Evolutionary conservation across 1,284 basidiomycete genomes (phyloP).

Genomic region (Naganishia sp.): DNA sequence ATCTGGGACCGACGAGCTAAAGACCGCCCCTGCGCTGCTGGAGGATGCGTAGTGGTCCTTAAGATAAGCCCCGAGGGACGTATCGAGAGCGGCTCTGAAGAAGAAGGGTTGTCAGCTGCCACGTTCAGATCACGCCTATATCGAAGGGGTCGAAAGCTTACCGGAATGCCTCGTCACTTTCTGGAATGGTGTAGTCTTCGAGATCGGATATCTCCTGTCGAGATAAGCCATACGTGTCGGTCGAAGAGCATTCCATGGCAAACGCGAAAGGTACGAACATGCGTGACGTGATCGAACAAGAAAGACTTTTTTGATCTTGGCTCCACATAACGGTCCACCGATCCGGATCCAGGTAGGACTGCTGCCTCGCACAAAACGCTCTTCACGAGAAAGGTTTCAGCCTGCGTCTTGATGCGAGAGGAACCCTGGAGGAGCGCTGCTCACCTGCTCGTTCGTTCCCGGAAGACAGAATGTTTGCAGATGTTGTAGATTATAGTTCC

Average conservation of each 20-base stretch:
- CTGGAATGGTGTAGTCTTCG: conserved; percentile 71
- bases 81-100: conserved; percentile 67
- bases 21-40: conserved; percentile 71
- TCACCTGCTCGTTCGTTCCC: conserved; percentile 68
- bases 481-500: conserved; percentile 77
- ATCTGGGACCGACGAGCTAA: conserved; percentile 46
- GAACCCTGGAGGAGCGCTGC: neutral
- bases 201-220: conserved; percentile 15
- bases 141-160: conserved; percentile 47
- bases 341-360: conserved; percentile 40
- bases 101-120: neutral
- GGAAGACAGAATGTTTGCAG: conserved; percentile 76
- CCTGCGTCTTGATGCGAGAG: too few species aligned
- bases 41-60: conserved; percentile 66
- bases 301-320: conserved; percentile 74
- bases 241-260: conserved; percentile 7
- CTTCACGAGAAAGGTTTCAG: conserved; percentile 29
- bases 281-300: conserved; percentile 73
- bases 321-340: conserved; percentile 74
- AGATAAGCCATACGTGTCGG: conserved; percentile 1
- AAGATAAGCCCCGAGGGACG: conserved; percentile 68
- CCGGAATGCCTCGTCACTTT: conserved; percentile 73
- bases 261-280: conserved; percentile 59
- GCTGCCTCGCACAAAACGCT: conserved; percentile 44
- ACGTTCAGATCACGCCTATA: neutral